Base-by-base conservation (phyloP, 2,329 filamentous ascomycete genomes). In the Lecanicillium sp. region DNA sequence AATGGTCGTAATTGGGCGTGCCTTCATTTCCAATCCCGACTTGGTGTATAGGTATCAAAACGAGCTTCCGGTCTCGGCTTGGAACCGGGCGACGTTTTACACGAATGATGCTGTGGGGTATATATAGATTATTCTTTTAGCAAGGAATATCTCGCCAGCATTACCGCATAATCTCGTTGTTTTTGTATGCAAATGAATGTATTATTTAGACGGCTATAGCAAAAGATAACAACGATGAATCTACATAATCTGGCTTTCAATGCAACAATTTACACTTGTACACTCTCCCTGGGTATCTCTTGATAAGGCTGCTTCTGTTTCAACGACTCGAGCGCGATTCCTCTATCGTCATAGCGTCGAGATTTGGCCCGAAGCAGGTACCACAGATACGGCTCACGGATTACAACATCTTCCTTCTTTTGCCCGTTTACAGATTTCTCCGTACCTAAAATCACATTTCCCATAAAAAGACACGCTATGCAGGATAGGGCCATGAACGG, bases 401-500 rank as follows among this genome's bases (percentile, higher is more conserved):
- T 43, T 12, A 48, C 32, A 20, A 30, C n/a, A 24, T 48, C 38
- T 12, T 48, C 46, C 5, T 41, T 36, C 12, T n/a, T n/a, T n/a
- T 17, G n/a, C 5, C 33, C 39, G 9, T n/a, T 24, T 2, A 11
- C 3, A 15, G 37, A 35, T 1, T 5, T 23, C 26, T 46, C 57
- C 17, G 57, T 53, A 0, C 55, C 56, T n/a, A 65, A 54, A 37
- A 59, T 59, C 23, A 65, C 58, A 23, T 65, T 66, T 6, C 63
- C 63, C 7, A 66, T 54, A 32, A 61, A 60, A 17, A 56, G 51
- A 12, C 60, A 52, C 15, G 54, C 55, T 17, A 62, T 29, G 36
- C 59, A 59, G 8, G 58, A 55, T 58, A 68, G 23, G 21, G 66
- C 60, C 64, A 84, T 71, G 49, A 86, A 74, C 0, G 81, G 81